Base-by-base conservation (phyloP, 257 asterid genomes). In the Petunia axillaris region DNA sequence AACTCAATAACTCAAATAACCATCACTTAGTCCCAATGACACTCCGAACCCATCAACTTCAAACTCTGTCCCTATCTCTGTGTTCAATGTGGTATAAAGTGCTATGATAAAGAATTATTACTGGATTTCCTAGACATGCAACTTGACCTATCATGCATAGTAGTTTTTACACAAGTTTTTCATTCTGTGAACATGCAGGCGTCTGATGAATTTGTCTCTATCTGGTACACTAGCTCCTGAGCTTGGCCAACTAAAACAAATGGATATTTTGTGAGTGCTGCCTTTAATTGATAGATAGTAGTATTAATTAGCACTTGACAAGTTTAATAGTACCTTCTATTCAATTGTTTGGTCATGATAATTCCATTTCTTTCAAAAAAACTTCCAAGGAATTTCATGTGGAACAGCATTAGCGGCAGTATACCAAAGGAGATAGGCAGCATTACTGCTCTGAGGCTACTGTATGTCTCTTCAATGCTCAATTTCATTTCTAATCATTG, bases 401-500 rank as follows among this genome's bases (percentile, higher is more conserved):
- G 98, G 99, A 96, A 96, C 91, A 82, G 66, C 77, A 86, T 96
- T 77, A 87, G 87, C 8, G 98, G 98, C 64, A 87, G 76, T 67
- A 94, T 96, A 87, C 99, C 99, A 37, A 91, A 86, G 88, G 98
- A 96, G 92, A 96, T 96, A 63, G 97, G 99, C 87, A 89, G 79
- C 82, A 90, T 96, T 55, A 60, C 87, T 41, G 80, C 97, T 5
- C 81, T 96, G 53, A 80, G 88, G 81, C 84, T 91, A 55, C 78
- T 96, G 99, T 96, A 85, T 94, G 97, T 88, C 52, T 67, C 79
- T 36, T 64, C 64, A 78, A 0, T 11, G 14, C 75, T 67, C 39
- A 74, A 60, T 25, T 36, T 57, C 63, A 1, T 76, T 25, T 25
- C 25, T 6, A 39, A 35, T 6, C 3, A 55, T 70, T 50, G 11